These are phyloP conservation scores for Ligustrum vulgare DNA, from an alignment of 257 asterid species.

Conservation along the genomic window DNA sequence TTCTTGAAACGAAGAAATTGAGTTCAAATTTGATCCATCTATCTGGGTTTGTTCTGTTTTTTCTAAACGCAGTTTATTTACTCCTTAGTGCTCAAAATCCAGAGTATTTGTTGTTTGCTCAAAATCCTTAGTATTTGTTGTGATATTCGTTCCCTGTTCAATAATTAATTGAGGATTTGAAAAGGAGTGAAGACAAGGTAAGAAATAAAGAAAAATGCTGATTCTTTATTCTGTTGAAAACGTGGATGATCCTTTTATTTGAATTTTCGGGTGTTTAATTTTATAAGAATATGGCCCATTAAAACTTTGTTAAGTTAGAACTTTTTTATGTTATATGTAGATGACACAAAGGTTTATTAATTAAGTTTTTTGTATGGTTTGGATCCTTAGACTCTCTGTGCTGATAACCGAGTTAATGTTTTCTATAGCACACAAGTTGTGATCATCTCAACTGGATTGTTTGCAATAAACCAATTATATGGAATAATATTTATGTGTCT, in stretches of 20 bases:
- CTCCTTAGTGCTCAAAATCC: background rate
- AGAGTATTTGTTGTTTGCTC: background rate
- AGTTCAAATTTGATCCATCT: constrained; percentile 3
- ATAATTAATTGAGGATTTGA: background rate
- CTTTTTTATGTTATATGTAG: background rate
- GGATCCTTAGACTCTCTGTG: background rate
- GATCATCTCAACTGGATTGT: background rate
- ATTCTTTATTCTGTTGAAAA: background rate
- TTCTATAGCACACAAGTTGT: background rate
- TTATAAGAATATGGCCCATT: background rate
- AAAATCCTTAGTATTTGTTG: background rate
- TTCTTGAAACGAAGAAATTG: constrained; percentile 12
- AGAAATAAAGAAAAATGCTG: background rate
- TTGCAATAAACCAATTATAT: background rate
- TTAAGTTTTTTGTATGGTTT: background rate
- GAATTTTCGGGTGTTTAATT: background rate
- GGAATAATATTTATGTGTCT: background rate
- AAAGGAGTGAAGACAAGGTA: background rate
- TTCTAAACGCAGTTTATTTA: background rate
- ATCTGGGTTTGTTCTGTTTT: background rate
- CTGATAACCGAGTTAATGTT: background rate
- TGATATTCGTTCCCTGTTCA: background rate
- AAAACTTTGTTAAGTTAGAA: background rate
- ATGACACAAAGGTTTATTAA: too few relatives aligned
- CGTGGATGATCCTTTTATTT: background rate